Evolutionary conservation across 306 rosid genomes (phyloP).

Genomic region (Quercus wislizeni): DNA sequence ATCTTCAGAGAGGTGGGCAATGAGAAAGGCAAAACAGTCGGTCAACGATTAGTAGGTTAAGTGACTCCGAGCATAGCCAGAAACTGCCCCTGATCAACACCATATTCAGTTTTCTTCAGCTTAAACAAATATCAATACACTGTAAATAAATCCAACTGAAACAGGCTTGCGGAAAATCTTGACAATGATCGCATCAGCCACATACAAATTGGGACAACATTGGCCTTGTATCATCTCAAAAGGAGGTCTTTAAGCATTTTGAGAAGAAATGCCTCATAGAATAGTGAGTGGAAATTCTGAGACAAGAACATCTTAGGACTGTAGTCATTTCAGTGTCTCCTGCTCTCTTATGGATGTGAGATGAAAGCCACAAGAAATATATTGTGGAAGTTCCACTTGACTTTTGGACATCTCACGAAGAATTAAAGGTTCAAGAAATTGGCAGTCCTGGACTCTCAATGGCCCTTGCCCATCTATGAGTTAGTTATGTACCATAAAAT

Average conservation of each 20-base stretch:
- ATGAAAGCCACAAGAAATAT: conserved; percentile 19
- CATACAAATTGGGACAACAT: conserved; percentile 17
- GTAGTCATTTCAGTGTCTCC: conserved; percentile 21
- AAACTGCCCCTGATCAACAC: conserved; percentile 22
- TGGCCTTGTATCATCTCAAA: conserved; percentile 23
- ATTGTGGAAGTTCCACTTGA: conserved; percentile 27
- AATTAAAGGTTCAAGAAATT: conserved; percentile 23
- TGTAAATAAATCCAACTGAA: conserved; percentile 30
- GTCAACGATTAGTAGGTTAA: conserved; percentile 32
- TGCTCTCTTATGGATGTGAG: conserved; percentile 24
- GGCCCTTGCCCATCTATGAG: conserved; percentile 28
- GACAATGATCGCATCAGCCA: conserved; percentile 13
- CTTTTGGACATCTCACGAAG: conserved; percentile 18
- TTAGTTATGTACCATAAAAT: conserved; percentile 36
- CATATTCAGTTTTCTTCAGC: conserved; percentile 22
- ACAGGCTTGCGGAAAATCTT: conserved; percentile 31
- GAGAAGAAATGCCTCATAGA: conserved; percentile 7
- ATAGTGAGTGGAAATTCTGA: conserved; percentile 29
- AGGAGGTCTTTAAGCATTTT: conserved; percentile 29
- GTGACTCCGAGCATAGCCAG: conserved; percentile 26
- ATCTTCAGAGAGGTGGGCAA: conserved; percentile 24
- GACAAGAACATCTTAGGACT: conserved; percentile 25
- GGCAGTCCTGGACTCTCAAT: conserved; percentile 29
- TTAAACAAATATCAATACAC: conserved; percentile 17
- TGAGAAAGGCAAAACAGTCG: conserved; percentile 21